Conservation (phyloP, 305 asterid genomes). For the Ilex paraguariensis region DNA sequence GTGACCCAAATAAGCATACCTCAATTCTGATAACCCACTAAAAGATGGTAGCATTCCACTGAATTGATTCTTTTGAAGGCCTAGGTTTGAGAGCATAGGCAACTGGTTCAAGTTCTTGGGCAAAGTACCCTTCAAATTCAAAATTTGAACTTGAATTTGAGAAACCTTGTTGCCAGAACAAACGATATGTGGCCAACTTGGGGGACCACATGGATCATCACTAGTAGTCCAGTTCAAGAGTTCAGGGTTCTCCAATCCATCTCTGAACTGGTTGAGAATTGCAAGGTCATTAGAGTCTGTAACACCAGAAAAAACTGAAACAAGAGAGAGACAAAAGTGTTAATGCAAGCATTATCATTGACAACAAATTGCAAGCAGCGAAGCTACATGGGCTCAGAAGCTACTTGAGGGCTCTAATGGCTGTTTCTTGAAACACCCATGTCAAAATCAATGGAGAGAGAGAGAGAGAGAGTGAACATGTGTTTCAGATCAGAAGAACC, state of each 20-base stretch:
- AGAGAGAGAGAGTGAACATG: constrained; percentile 20
- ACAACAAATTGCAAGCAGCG: constrained; percentile 20
- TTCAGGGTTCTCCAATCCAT: constrained; percentile 68
- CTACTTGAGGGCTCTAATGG: constrained; percentile 15
- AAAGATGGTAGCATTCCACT: constrained; percentile 74
- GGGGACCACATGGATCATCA: constrained; percentile 84
- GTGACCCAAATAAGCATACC: constrained; percentile 69
- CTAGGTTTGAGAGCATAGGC: constrained; percentile 53
- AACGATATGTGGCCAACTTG: constrained; percentile 66
- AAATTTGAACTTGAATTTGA: constrained; percentile 75
- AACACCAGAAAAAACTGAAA: constrained; percentile 28
- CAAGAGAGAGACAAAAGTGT: constrained; percentile 25
- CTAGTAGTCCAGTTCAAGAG: constrained; percentile 64
- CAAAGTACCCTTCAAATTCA: constrained; percentile 73
- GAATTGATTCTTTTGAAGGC: constrained; percentile 65
- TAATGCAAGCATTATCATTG: no score
- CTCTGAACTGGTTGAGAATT: constrained; percentile 49
- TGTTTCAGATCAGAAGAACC: constrained; percentile 17
- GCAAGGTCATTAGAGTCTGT: constrained; percentile 75
- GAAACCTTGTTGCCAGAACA: constrained; percentile 52
- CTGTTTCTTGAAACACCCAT: constrained; percentile 25
- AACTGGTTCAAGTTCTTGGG: constrained; percentile 62
- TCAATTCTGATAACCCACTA: constrained; percentile 60
- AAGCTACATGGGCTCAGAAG: constrained; percentile 41
- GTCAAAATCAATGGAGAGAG: constrained; percentile 23